Evolutionary conservation across 2,329 filamentous ascomycete genomes (phyloP).

Genomic region (Pseudogymnoascus sp.): DNA sequence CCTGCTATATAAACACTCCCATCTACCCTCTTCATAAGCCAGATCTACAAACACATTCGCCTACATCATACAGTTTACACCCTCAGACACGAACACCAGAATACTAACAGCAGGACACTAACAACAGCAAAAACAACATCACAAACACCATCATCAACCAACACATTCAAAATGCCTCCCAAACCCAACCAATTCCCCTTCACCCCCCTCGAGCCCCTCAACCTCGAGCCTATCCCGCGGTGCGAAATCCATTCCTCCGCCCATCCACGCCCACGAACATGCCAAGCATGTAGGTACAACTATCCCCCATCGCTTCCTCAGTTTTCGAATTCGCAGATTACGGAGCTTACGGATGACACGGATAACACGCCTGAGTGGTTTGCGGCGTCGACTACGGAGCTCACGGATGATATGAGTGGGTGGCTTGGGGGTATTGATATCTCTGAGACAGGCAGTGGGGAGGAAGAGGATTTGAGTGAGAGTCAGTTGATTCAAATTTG

Average conservation of each 20-base stretch:
- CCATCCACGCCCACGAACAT: not conserved
- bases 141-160: not conserved
- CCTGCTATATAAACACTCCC: not conserved
- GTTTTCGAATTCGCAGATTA: not conserved
- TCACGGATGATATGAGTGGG: not conserved
- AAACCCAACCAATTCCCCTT: not conserved
- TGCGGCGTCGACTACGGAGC: not conserved
- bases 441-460: not conserved
- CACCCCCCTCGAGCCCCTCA: not conserved
- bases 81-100: not conserved
- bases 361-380: not conserved
- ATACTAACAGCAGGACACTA: not conserved
- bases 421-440: not conserved
- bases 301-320: not conserved
- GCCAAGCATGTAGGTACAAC: not conserved
- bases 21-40: not conserved
- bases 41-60: not conserved
- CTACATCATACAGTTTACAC: not conserved
- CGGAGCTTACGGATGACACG: not conserved
- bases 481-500: too few relatives aligned
- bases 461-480: not conserved
- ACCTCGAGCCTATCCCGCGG: not conserved
- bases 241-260: not conserved
- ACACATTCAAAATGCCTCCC: not conserved
- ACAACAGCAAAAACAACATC: not conserved